These are phyloP conservation scores for Silene uniflora DNA, from an alignment of 148 eudicot genomes.

Conservation along the genomic window DNA sequence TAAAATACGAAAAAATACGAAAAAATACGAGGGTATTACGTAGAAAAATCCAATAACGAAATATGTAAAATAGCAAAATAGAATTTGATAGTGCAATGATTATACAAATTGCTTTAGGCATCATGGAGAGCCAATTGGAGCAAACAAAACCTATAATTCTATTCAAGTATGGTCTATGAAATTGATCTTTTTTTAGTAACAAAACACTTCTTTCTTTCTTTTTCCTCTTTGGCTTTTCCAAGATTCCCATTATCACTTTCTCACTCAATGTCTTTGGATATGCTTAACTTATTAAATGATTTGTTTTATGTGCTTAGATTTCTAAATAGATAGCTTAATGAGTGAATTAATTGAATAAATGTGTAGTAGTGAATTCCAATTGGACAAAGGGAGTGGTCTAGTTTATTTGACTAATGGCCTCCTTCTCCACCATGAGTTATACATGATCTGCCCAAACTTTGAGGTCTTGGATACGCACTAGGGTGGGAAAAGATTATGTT, in stretches of 20 bases:
- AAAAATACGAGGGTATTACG: neutral
- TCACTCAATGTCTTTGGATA: slow-evolving; percentile 18
- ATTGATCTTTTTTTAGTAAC: slow-evolving; percentile 19
- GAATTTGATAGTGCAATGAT: no score
- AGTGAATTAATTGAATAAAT: neutral
- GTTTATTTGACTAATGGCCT: neutral
- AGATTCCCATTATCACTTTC: slow-evolving; percentile 21
- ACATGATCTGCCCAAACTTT: neutral
- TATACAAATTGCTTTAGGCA: no score
- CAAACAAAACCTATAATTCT: slow-evolving; percentile 5
- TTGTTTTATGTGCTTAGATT: neutral
- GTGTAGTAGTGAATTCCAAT: neutral
- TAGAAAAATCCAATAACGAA: no score
- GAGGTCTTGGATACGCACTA: neutral
- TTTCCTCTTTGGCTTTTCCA: slow-evolving; percentile 18
- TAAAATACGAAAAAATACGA: no score
- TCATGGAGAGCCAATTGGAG: neutral
- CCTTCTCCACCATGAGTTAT: neutral
- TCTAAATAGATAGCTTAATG: neutral
- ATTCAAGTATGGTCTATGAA: neutral
- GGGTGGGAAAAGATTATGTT: no score
- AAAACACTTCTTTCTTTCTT: slow-evolving; percentile 13
- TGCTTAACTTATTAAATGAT: neutral
- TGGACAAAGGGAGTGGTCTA: neutral
- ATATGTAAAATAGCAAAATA: no score